phyloP scores from a whole-genome alignment of 345 rosid species.

The Lepidium africanum region DNA sequence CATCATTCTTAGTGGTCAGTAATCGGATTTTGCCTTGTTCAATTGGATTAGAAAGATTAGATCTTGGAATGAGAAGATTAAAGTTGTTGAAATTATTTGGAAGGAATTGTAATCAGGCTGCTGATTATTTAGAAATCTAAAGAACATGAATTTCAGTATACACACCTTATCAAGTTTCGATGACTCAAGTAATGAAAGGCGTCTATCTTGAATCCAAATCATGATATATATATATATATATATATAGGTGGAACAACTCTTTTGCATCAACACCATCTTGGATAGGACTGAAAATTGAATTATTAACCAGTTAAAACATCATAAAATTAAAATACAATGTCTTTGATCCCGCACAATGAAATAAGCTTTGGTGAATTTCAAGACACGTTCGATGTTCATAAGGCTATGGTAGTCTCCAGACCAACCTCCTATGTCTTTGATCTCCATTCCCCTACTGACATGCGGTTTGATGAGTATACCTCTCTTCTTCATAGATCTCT shows the following conservation, averaged over 20 bases:
- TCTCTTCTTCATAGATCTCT: slow-evolving; percentile 29
- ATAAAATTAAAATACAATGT: slow-evolving; percentile 17
- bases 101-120: no score
- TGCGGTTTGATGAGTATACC: slow-evolving; percentile 46
- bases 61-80: no score
- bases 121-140: neutral
- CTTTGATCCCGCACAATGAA: slow-evolving; percentile 65
- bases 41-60: no score
- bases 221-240: no score
- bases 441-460: slow-evolving; percentile 49
- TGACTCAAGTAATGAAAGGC: slow-evolving; percentile 77
- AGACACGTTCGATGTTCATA: slow-evolving; percentile 31
- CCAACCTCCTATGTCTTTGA: slow-evolving; percentile 64
- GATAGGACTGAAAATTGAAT: slow-evolving; percentile 48
- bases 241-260: slow-evolving; percentile 85
- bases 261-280: slow-evolving; percentile 98
- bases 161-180: slow-evolving; percentile 91
- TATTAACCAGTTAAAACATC: neutral
- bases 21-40: no score
- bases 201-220: slow-evolving; percentile 97
- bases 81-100: no score
- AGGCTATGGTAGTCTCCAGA: slow-evolving; percentile 51
- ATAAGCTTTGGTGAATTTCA: slow-evolving; percentile 51
- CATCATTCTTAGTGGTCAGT: no score
- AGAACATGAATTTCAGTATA: neutral